phyloP scores from a whole-genome alignment of 306 rosid species.

The Delonix regia region DNA sequence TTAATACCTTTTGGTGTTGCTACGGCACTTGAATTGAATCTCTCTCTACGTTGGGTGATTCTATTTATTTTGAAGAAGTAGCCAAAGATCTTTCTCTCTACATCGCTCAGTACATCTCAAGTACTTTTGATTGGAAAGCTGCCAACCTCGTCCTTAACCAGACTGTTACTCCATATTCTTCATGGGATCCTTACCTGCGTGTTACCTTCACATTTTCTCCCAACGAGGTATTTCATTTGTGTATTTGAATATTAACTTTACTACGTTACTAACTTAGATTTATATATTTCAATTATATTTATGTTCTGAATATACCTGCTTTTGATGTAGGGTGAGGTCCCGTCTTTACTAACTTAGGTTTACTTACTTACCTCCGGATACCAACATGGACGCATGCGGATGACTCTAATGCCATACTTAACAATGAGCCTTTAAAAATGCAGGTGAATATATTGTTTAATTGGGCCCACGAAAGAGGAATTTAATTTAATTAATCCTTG shows the following conservation, averaged over 20 bases:
- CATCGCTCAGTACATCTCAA: constrained; percentile 80
- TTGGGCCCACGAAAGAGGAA: too few species aligned
- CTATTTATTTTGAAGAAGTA: constrained; percentile 87
- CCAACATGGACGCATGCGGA: constrained; percentile 69
- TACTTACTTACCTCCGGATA: constrained; percentile 68
- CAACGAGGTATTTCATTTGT: constrained; percentile 34
- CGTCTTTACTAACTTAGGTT: too few species aligned
- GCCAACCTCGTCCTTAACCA: constrained; percentile 57
- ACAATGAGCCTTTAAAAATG: constrained; percentile 43
- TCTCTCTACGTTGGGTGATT: constrained; percentile 88
- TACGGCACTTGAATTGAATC: constrained; percentile 94
- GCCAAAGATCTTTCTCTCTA: constrained; percentile 60
- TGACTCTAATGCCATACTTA: constrained; percentile 57
- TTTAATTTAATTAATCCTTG: neutral
- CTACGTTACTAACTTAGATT: too few species aligned
- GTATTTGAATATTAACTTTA: too few species aligned
- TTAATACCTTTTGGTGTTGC: constrained; percentile 83
- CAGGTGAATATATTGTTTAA: too few species aligned
- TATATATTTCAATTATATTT: too few species aligned
- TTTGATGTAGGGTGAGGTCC: constrained; percentile 49
- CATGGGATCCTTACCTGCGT: constrained; percentile 68
- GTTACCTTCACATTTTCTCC: constrained; percentile 58
- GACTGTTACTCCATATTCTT: constrained; percentile 56
- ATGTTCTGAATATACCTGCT: neutral
- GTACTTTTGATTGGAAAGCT: constrained; percentile 74